Conservation (phyloP, 176 grass and related monocot genomes). For the Lolium multiflorum region DNA sequence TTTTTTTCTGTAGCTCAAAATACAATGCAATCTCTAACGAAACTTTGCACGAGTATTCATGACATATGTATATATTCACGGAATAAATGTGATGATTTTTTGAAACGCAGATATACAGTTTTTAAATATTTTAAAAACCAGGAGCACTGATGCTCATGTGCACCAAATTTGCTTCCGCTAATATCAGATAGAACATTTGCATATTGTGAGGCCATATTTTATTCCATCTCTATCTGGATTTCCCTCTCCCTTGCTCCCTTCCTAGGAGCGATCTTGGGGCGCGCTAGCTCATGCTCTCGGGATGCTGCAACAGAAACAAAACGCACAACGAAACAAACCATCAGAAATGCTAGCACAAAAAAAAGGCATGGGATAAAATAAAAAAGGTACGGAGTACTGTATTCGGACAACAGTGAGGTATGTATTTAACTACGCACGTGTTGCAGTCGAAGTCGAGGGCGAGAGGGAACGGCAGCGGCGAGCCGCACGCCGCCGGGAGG, state of each 20-base stretch:
- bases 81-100: no score
- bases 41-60: no score
- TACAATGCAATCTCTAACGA: no score
- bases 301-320: conserved; percentile 32
- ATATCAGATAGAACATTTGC: neutral
- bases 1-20: no score
- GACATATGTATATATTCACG: no score
- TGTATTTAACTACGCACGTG: conserved; percentile 49
- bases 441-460: conserved; percentile 55
- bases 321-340: neutral
- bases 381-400: no score
- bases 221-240: neutral
- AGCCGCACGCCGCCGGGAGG: conserved; percentile 50
- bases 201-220: neutral
- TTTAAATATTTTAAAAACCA: no score
- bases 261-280: neutral
- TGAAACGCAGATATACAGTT: no score
- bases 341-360: neutral
- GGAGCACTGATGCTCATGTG: no score
- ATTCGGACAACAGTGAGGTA: neutral
- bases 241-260: neutral
- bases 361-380: neutral
- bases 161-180: no score
- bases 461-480: conserved; percentile 48
- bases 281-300: neutral